Evolutionary conservation across 2,329 filamentous ascomycete species (phyloP).

Genomic region (Arthrobotrys musiformis): DNA sequence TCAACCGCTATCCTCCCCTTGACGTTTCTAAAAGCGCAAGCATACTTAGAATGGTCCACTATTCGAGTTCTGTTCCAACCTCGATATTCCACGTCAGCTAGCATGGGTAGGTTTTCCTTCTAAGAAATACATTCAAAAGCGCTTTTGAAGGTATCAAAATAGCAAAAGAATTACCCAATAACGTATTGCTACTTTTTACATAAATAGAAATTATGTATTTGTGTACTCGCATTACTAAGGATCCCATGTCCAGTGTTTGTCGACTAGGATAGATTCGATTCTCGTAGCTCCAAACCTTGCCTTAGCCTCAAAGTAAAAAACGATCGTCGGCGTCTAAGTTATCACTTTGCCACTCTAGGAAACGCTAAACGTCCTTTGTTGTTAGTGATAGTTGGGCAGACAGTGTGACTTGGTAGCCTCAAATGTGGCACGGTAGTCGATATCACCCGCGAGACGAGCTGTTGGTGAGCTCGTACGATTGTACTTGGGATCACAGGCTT

Average conservation of each 20-base stretch:
- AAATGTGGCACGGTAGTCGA: neutral
- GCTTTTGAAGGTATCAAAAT: conserved; percentile 9
- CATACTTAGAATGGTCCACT: neutral
- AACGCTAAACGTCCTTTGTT: neutral
- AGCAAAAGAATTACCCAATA: neutral
- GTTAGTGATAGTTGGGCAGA: neutral
- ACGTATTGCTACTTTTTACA: neutral
- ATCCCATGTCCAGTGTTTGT: neutral
- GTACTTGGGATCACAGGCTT: neutral
- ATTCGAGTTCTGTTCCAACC: neutral
- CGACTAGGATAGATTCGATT: neutral
- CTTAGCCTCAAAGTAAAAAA: neutral
- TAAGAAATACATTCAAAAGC: neutral
- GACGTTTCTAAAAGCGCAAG: conserved; percentile 14
- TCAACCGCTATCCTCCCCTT: conserved; percentile 1
- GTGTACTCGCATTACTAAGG: neutral
- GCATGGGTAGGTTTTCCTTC: neutral
- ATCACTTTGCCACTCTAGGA: neutral
- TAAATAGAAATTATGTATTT: neutral
- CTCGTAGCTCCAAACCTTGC: neutral
- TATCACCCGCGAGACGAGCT: neutral
- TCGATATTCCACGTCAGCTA: conserved; percentile 10
- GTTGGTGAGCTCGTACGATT: neutral
- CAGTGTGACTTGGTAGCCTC: neutral
- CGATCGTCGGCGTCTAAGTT: conserved; percentile 2